phyloP scores from a whole-genome alignment of 2,329 filamentous ascomycete species.

The Claviceps fusiformis region DNA sequence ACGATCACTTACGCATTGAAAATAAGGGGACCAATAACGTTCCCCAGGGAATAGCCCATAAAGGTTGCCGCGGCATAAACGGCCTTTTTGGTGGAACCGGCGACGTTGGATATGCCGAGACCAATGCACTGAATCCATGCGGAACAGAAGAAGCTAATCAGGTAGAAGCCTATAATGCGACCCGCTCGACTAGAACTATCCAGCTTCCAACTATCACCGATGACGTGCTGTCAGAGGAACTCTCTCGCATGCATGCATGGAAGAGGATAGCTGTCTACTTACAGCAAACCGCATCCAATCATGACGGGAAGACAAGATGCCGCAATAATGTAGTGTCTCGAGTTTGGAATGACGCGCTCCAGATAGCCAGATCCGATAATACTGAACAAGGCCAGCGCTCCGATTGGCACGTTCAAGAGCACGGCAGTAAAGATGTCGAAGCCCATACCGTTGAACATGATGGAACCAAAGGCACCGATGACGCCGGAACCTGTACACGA shows the following conservation, averaged over 20 bases:
- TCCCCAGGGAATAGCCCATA: slow-evolving; percentile 20
- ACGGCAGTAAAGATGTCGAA: slow-evolving; percentile 19
- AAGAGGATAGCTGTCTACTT: slow-evolving; percentile 4
- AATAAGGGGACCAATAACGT: slow-evolving; percentile 20
- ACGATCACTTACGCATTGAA: slow-evolving; percentile 15
- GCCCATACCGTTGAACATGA: slow-evolving; percentile 22
- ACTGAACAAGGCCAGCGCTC: slow-evolving; percentile 16
- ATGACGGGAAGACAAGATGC: slow-evolving; percentile 16
- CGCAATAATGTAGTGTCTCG: slow-evolving; percentile 15
- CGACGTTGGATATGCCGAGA: slow-evolving; percentile 19
- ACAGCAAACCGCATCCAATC: slow-evolving; percentile 16
- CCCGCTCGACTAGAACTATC: slow-evolving; percentile 10
- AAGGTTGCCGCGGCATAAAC: slow-evolving; percentile 12
- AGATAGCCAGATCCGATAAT: slow-evolving; percentile 19
- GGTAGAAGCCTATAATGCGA: slow-evolving; percentile 16
- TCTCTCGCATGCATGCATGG: background rate
- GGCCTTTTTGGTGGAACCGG: slow-evolving; percentile 20
- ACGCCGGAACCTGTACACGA: slow-evolving; percentile 18
- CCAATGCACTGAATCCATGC: slow-evolving; percentile 18
- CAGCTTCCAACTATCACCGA: slow-evolving; percentile 11
- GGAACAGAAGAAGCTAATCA: slow-evolving; percentile 18
- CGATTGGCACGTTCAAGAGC: slow-evolving; percentile 13
- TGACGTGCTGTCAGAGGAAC: background rate
- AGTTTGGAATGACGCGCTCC: slow-evolving; percentile 11
- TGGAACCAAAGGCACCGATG: slow-evolving; percentile 17